Conservation (phyloP, 2,329 filamentous ascomycete genomes). For the Ceratocystis ficicola region DNA sequence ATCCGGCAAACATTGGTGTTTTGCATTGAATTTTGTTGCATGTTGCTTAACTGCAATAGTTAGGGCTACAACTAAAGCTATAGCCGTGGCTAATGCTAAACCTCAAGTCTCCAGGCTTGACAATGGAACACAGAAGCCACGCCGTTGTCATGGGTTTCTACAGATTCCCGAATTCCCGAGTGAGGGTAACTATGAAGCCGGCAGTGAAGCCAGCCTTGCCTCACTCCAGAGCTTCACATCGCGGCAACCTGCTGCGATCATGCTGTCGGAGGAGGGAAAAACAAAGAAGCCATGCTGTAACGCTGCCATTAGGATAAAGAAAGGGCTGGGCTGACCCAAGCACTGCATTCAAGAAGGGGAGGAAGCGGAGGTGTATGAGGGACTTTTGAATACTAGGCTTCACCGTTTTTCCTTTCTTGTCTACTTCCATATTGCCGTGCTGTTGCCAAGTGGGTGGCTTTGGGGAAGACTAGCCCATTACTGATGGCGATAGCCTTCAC, state of each 20-base stretch:
- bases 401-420: neutral
- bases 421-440: neutral
- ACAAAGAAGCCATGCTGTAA: no score
- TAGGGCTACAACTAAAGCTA: no score
- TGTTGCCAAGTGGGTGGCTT: neutral
- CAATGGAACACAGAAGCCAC: no score
- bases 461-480: neutral
- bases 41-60: no score
- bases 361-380: neutral
- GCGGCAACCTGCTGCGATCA: neutral
- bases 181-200: no score
- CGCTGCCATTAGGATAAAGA: neutral
- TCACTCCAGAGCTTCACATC: neutral
- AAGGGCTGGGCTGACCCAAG: neutral
- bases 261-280: neutral
- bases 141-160: no score
- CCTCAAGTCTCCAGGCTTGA: no score
- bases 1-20: neutral
- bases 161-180: no score
- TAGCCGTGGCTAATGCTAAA: neutral
- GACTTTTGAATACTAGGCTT: conserved; percentile 8
- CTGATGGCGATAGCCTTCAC: no score
- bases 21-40: no score
- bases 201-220: neutral
- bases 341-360: neutral